These are phyloP conservation scores for Suhomyces emberorum DNA, from an alignment of 805 yeast species.

Conservation along the genomic window DNA sequence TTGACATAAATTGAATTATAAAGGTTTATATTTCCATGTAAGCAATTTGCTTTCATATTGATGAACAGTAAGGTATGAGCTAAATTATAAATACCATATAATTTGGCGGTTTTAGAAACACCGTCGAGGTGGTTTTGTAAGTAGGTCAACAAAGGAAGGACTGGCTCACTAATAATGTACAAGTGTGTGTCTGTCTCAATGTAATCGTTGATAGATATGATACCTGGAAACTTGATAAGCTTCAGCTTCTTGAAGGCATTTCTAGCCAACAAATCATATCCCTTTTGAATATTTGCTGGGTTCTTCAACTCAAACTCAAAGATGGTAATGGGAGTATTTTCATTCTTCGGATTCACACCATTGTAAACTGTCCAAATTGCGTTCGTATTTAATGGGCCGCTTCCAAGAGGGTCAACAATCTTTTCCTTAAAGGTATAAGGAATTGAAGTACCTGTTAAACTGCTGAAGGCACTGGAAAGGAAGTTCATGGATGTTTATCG, in stretches of 20 bases:
- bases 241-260: constrained; percentile 45
- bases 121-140: constrained; percentile 23
- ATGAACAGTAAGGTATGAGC: constrained; percentile 54
- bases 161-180: constrained; percentile 67
- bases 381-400: background rate
- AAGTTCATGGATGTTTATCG: constrained; percentile 52
- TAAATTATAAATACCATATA: constrained; percentile 57
- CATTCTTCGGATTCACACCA: constrained; percentile 54
- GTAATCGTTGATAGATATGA: constrained; percentile 59
- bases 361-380: constrained; percentile 63
- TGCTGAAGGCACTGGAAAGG: constrained; percentile 57
- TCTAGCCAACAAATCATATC: constrained; percentile 29
- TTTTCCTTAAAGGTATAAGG: constrained; percentile 56
- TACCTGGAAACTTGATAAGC: constrained; percentile 66
- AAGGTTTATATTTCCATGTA: constrained; percentile 60
- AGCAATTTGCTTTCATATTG: constrained; percentile 53
- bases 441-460: constrained; percentile 53
- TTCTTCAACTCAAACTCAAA: constrained; percentile 58
- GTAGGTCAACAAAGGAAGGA: constrained; percentile 47
- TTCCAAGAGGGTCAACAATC: constrained; percentile 24
- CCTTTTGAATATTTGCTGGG: constrained; percentile 25
- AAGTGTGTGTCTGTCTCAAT: constrained; percentile 56
- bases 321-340: constrained; percentile 51
- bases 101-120: constrained; percentile 34
- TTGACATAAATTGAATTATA: constrained; percentile 60